A percentile compares a stretch with the other conserved stretches of the same genome.
Conservation (phyloP, 768 basidiomycete species). For the Mycena filopes region DNA sequence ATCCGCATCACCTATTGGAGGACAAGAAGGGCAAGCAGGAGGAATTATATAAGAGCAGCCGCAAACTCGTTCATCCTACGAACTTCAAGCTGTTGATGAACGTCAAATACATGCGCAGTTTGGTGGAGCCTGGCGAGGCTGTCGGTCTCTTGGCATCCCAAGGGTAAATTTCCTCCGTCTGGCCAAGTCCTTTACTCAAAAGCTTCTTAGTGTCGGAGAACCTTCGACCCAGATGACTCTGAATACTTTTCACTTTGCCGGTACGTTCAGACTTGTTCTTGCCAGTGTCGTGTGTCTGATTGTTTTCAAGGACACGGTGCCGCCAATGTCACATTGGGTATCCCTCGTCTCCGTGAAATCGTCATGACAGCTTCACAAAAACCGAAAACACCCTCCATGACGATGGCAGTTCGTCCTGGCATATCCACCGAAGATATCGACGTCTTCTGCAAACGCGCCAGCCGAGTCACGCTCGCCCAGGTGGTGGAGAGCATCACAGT, state of each 20-base stretch:
- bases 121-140: constrained; percentile 98
- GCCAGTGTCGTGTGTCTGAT: neutral
- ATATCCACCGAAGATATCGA: constrained; percentile 67
- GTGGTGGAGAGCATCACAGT: constrained; percentile 86
- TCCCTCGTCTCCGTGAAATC: constrained; percentile 97
- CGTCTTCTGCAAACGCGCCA: constrained; percentile 89
- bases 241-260: constrained; percentile 99
- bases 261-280: constrained; percentile 51
- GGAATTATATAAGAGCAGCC: constrained; percentile 53
- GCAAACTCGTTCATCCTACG: constrained; percentile 56
- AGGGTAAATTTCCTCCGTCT: constrained; percentile 68
- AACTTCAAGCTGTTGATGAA: constrained; percentile 88
- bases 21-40: constrained; percentile 52
- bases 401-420: constrained; percentile 72
- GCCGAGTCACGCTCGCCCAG: constrained; percentile 87
- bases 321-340: constrained; percentile 98
- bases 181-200: neutral
- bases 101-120: constrained; percentile 90
- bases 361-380: constrained; percentile 98
- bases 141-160: constrained; percentile 97
- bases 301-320: constrained; percentile 90
- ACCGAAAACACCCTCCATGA: constrained; percentile 98
- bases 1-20: constrained; percentile 63
- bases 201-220: constrained; percentile 84
- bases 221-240: constrained; percentile 99